Base-by-base conservation (phyloP, 1,139 yeast genomes). In the Candida buenavistaensis region DNA sequence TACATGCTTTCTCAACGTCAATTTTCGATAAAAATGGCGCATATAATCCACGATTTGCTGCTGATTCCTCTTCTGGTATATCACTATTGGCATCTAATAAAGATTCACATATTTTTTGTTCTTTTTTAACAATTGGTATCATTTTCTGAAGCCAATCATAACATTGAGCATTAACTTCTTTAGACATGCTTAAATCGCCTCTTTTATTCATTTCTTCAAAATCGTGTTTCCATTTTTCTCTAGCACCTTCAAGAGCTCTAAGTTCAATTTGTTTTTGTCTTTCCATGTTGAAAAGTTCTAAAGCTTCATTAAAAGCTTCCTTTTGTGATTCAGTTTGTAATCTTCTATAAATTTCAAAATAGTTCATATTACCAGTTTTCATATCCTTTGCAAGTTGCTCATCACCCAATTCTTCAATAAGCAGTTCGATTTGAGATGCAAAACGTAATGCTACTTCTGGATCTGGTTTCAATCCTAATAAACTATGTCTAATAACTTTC, bases 221-320 rank as follows among this genome's bases (percentile, higher is more conserved):
- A 46, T 83, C 92, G 48, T 81, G 82, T 52, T 78, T 82, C 97
- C 97, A 92, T 55, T 85, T 83, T 51, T 82, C 87, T 44, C 75
- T 79, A 0, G 97, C 96, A 3, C 92, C 92, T 47, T 85, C 92
- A 7, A 84, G 71, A 4, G 95, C 94, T 40, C 84, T 73, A 22
- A 80, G 71, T 55, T 92, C 98, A 28, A 92, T 59, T 31, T 75
- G 74, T 37, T 78, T 66, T 56, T 92, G 96, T 52, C 98, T 78
- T 15, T 77, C 78, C 38, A 75, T 76, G 45, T 92, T 90, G 49
- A 82, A 78, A 1, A 68, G 60, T 43, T 87, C 89, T 37, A 90
- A 61, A 0, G 81, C 75, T 19, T 65, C 68, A 47, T 86, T 84
- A 56, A 88, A 88, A 38, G 64, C 60, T 3, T 47, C 57, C 35